Evolutionary conservation across 805 yeast genomes (phyloP), one percentile per base, ranked within the genome.

Genomic region (Zygotorulaspora florentina): DNA sequence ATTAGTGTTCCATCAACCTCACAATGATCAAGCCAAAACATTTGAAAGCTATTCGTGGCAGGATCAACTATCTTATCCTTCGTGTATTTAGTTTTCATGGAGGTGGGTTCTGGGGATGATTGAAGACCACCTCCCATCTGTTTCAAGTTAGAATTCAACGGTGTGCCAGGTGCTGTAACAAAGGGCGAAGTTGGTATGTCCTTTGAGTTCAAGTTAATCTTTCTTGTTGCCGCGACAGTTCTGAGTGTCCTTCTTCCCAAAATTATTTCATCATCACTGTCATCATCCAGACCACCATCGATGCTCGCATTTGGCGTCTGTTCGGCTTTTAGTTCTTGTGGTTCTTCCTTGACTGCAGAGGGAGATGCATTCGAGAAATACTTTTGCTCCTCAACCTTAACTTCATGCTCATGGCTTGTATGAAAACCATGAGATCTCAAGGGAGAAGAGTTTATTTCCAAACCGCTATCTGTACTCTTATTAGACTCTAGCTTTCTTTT

Each of bases 11-110:
- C 76, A 47, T 83, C 86, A 10, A 84, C 79, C 61, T 91, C 98
- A 18, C 85, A 74, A 63, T 81, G 89, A 65, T 93, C 99, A 26
- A 86, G 67, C 97, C 97, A 93, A 64, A 76, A 93, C 82, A 91
- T 81, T 56, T 79, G 77, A 61, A 89, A 76, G 0, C 73, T 54
- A 36, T 75, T 76, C 2, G 71, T 64, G n/a, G 66, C 65, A 8
- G 72, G 67, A 28, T 66, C 64, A 12, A 70, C 68, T 17, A 73
- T 63, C 35, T 56, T 54, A 4, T 58, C 59, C 27, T 56, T 54
- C 5, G 48, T 39, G 39, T 46, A 65, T 37, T 54, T 64, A 46
- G 47, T 50, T 25, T 34, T 47, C 11, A 43, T 39, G 3, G 45
- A 43, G 10, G 46, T 33, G n/a, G 52, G 42, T 31, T 40, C 47